Evolutionary conservation across 2,329 filamentous ascomycete genomes (phyloP).

Genomic region (Xylariaceae sp.): DNA sequence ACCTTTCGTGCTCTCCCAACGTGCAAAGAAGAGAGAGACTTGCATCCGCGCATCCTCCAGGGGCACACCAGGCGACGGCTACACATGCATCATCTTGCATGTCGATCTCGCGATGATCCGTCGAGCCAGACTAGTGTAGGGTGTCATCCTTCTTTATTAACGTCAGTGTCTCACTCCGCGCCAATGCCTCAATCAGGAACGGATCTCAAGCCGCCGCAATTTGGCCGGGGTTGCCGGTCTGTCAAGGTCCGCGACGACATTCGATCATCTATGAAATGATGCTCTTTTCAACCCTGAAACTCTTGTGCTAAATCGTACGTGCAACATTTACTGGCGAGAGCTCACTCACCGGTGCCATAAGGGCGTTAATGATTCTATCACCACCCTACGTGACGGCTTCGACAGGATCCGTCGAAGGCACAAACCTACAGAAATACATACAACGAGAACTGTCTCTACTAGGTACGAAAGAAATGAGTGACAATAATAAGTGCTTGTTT

Average conservation of each 20-base stretch:
- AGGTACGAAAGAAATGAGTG: neutral
- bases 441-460: neutral
- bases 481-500: neutral
- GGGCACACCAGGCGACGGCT: neutral
- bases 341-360: neutral
- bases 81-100: neutral
- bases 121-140: neutral
- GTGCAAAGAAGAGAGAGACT: no score
- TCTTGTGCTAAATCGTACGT: no score
- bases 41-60: no score
- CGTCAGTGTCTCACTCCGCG: neutral
- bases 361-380: neutral
- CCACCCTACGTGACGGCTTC: neutral
- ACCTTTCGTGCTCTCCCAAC: no score
- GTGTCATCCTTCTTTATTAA: neutral
- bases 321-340: no score
- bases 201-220: slow-evolving; percentile 13
- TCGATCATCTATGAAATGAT: neutral
- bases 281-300: neutral
- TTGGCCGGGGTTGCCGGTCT: neutral
- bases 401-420: neutral
- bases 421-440: neutral
- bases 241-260: neutral
- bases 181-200: slow-evolving; percentile 16
- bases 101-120: neutral